phyloP scores from a whole-genome alignment of 2,329 filamentous ascomycete genomes.

The Rachicladosporium sp. region DNA sequence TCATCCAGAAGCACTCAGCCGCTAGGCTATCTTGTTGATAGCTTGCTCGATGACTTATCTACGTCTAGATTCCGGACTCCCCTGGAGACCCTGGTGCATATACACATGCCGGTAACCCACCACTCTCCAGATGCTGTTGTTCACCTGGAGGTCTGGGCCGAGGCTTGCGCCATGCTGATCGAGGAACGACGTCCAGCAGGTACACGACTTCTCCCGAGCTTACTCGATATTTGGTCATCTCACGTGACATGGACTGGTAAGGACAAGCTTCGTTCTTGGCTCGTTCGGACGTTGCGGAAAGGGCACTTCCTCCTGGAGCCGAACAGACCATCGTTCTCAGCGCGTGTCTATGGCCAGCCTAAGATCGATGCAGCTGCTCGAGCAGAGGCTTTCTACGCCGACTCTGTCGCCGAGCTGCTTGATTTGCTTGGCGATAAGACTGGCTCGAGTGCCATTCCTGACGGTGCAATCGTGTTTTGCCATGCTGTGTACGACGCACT shows the following conservation, averaged over 20 bases:
- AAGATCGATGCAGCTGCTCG: constrained; percentile 55
- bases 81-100: constrained; percentile 17
- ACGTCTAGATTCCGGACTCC: constrained; percentile 14
- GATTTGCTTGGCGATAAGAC: constrained; percentile 69
- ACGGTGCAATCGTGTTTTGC: constrained; percentile 71
- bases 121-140: constrained; percentile 44
- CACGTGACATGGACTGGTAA: constrained; percentile 85
- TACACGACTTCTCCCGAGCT: constrained; percentile 68
- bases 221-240: constrained; percentile 76
- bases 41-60: constrained; percentile 15
- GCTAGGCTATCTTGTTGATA: constrained; percentile 17
- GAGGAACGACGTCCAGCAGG: constrained; percentile 62
- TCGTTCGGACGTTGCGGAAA: constrained; percentile 89
- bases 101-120: constrained; percentile 1
- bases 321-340: constrained; percentile 59
- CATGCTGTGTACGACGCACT: constrained; percentile 67
- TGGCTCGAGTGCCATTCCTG: constrained; percentile 72
- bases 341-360: constrained; percentile 56
- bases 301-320: constrained; percentile 76
- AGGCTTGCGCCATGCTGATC: constrained; percentile 71
- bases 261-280: constrained; percentile 80
- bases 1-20: constrained; percentile 27
- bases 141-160: constrained; percentile 78
- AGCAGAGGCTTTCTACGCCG: constrained; percentile 78
- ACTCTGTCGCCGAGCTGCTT: constrained; percentile 69